Conservation (phyloP, 2,329 filamentous ascomycete genomes). For the Trichophyton simii region DNA sequence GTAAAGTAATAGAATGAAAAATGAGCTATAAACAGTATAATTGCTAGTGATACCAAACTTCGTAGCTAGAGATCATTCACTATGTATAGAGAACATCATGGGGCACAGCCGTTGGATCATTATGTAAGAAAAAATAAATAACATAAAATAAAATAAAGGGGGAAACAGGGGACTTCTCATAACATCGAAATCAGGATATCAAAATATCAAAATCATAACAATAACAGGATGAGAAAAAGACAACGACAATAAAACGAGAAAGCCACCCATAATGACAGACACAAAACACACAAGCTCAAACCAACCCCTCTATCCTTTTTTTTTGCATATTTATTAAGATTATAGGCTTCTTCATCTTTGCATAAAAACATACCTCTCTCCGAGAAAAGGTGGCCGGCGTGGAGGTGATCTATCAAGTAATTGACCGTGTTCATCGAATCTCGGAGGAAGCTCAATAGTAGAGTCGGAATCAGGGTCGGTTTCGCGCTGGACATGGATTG, state of each 20-base stretch:
- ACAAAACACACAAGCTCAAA: not conserved
- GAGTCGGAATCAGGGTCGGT: slow-evolving; percentile 18
- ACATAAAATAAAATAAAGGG: no score
- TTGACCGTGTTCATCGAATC: slow-evolving; percentile 24
- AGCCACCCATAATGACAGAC: not conserved
- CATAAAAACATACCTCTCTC: not conserved
- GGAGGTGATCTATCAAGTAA: not conserved
- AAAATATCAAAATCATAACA: not conserved
- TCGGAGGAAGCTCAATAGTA: slow-evolving; percentile 23
- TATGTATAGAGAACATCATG: no score
- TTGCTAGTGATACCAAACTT: no score
- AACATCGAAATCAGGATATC: not conserved
- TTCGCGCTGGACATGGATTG: not conserved
- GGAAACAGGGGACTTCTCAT: not conserved
- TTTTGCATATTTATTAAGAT: not conserved
- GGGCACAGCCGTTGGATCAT: no score
- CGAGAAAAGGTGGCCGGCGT: not conserved
- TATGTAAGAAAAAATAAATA: no score
- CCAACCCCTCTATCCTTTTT: not conserved
- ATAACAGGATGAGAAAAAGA: not conserved
- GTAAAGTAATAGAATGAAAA: not conserved
- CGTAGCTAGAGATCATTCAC: no score
- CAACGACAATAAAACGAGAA: not conserved
- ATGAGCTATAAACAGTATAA: no score
- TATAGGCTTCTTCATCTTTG: not conserved